These are phyloP conservation scores for Apiotrichum veenhuisii DNA, from an alignment of 1,284 basidiomycete genomes.

Conservation along the genomic window DNA sequence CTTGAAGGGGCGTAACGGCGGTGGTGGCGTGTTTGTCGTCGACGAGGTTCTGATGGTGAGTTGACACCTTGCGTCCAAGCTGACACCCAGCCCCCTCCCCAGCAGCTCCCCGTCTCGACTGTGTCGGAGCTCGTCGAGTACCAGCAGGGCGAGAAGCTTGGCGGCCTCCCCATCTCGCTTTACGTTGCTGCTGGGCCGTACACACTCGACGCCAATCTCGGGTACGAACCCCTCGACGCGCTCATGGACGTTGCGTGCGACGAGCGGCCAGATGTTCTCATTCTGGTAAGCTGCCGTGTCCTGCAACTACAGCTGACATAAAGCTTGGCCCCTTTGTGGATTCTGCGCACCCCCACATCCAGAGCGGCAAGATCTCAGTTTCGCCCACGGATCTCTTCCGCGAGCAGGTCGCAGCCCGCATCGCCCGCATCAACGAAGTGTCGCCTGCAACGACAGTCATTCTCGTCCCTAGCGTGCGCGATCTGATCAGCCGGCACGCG, in stretches of 20 bases:
- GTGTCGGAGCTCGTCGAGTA: slow-evolving; percentile 37
- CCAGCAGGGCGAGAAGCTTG: slow-evolving; percentile 43
- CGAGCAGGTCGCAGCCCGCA: slow-evolving; percentile 59
- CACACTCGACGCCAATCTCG: slow-evolving; percentile 70
- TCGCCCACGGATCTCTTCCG: slow-evolving; percentile 69
- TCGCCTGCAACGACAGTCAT: slow-evolving; percentile 68
- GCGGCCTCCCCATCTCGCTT: slow-evolving; percentile 59
- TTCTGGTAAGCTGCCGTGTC: slow-evolving; percentile 61
- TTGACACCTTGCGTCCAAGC: not conserved
- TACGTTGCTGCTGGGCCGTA: slow-evolving; percentile 75
- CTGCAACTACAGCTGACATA: not conserved
- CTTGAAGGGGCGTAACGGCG: slow-evolving; percentile 85
- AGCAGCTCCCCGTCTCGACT: slow-evolving; percentile 40
- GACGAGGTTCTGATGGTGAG: slow-evolving; percentile 74
- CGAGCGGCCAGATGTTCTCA: slow-evolving; percentile 67
- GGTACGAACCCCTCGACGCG: slow-evolving; percentile 64
- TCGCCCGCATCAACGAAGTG: slow-evolving; percentile 60
- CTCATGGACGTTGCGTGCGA: slow-evolving; percentile 59
- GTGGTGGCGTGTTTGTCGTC: slow-evolving; percentile 78
- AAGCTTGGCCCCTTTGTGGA: slow-evolving; percentile 91
- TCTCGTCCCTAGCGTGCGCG: slow-evolving; percentile 75
- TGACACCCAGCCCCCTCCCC: slow-evolving; percentile 47
- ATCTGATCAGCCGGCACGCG: slow-evolving; percentile 72
- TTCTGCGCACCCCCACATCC: slow-evolving; percentile 66
- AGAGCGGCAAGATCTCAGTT: slow-evolving; percentile 64